A percentile compares a stretch with the other conserved stretches of the same genome.
These are phyloP conservation scores for Urochloa ruziziensis DNA, from an alignment of 176 grass and related monocot species.

Conservation along the genomic window DNA sequence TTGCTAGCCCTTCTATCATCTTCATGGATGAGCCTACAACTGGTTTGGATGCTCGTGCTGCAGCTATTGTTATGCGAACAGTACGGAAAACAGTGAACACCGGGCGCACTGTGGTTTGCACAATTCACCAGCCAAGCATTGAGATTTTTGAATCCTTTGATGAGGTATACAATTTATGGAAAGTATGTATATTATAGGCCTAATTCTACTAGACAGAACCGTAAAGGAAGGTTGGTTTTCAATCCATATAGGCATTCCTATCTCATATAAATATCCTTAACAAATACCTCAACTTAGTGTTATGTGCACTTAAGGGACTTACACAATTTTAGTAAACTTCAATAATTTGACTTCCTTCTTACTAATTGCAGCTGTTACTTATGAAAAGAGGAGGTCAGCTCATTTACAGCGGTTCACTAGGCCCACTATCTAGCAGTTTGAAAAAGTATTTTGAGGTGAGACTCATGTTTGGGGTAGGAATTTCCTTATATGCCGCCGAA, in stretches of 20 bases:
- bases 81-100: constrained; percentile 35
- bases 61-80: constrained; percentile 44
- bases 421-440: constrained; percentile 65
- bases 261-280: background rate
- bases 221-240: background rate
- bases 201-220: background rate
- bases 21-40: constrained; percentile 57
- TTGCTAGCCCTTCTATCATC: constrained; percentile 46
- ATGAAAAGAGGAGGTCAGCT: constrained; percentile 84
- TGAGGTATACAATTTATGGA: background rate
- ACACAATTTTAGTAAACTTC: background rate
- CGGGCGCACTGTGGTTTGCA: constrained; percentile 41
- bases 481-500: too few species aligned
- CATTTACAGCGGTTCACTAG: constrained; percentile 76
- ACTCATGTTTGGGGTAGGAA: constrained; percentile 7
- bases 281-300: background rate
- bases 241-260: background rate
- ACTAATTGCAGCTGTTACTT: constrained; percentile 58
- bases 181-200: background rate
- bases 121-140: constrained; percentile 51
- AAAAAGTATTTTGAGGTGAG: constrained; percentile 88
- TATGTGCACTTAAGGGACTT: background rate
- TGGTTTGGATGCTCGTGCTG: constrained; percentile 47
- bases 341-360: background rate
- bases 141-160: constrained; percentile 51